Evolutionary conservation across 2,329 filamentous ascomycete genomes (phyloP).

Genomic region (Fusarium graminum): DNA sequence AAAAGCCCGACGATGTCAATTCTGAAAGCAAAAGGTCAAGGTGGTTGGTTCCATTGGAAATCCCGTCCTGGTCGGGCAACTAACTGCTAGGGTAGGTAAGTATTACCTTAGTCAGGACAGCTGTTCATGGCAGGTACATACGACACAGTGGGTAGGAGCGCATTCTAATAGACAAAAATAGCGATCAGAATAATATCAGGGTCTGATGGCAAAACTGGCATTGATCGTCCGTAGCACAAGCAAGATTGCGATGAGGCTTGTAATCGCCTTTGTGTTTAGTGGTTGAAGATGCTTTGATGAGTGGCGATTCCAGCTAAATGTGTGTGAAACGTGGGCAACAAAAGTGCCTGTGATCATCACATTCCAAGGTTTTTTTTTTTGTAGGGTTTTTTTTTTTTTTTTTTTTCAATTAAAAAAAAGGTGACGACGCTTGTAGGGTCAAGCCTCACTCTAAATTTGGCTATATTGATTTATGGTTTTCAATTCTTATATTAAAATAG

Average conservation of each 20-base stretch:
- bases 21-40: conserved; percentile 21
- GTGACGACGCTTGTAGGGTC: neutral
- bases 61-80: conserved; percentile 25
- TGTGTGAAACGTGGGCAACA: neutral
- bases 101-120: conserved; percentile 28
- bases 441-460: neutral
- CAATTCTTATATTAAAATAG: neutral
- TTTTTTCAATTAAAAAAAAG: neutral
- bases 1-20: conserved; percentile 10
- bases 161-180: conserved; percentile 17
- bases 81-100: conserved; percentile 19
- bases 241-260: conserved; percentile 17
- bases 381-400: neutral
- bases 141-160: conserved; percentile 32
- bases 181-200: conserved; percentile 1
- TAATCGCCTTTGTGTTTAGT: conserved; percentile 1
- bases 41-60: conserved; percentile 37
- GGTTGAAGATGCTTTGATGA: neutral
- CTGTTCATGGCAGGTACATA: conserved; percentile 34
- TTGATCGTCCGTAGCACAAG: conserved; percentile 3
- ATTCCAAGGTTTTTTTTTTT: neutral
- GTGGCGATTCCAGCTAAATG: conserved; percentile 8
- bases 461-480: neutral
- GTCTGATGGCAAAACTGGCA: neutral
- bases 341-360: conserved; percentile 5